Evolutionary conservation across 2,329 filamentous ascomycete genomes (phyloP), one percentile per base, ranked within the genome.

Genomic region (Cladosporium phlei): DNA sequence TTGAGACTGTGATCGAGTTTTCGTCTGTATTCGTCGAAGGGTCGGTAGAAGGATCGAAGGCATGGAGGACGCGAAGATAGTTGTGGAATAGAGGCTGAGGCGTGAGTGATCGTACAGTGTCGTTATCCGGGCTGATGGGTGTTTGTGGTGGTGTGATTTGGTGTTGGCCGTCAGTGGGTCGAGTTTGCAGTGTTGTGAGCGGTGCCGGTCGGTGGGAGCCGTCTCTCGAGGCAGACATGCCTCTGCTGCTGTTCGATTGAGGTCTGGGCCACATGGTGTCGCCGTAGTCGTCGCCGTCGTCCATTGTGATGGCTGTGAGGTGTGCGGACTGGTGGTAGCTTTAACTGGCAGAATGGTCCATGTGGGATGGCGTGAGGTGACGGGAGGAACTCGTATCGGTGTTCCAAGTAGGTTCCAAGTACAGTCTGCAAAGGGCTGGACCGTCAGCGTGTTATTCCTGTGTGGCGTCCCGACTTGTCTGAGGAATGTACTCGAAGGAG

Each of bases 41-140:
- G 50, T 88, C 79, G 32, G 85, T 78, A 49, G 77, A 82, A 1
- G 91, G 89, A 48, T 90, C 83, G 65, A 96, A 98, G 20, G 88
- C 86, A 66, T 95, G 95, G 63, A 95, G 91, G 39, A 93, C 93
- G 55, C 93, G 85, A 35, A 98, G 75, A 63, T 95, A 98, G 72
- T 93, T 95, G 75, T 94, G 86, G 63, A 96, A 95, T 49, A 89
- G 75, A 2, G 85, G 79, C 53, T 80, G 54, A 33, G 40, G 46
- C 21, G 43, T 51, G 12, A 33, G 33, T 22, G 34, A 40, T 27
- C 46, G 34, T 19, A 27, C 37, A 14, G 52, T 47, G 25, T 44
- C 47, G 16, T 39, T 44, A 19, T 46, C 45, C 12, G 46, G 49
- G 44, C 55, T 55, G 12, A 44, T 21, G 16, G 55, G 54, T 3